Base-by-base conservation (phyloP, 768 basidiomycete genomes). In the Boletus fagicola region DNA sequence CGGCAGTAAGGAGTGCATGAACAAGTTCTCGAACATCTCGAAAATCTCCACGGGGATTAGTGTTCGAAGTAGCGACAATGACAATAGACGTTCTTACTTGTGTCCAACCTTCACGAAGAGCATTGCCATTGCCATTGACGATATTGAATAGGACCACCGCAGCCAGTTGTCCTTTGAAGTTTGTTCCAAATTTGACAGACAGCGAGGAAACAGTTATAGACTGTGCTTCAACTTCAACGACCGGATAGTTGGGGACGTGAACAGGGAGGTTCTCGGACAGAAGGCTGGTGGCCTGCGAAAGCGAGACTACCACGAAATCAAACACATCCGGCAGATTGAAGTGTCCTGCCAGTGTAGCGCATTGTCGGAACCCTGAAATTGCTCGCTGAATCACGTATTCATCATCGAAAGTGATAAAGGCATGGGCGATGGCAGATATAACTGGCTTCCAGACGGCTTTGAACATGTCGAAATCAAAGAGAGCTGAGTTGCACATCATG, bases 61-160 rank as follows among this genome's bases (percentile, higher is more conserved):
- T 40, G 22, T 33, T 57, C 46, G 13, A 40, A 49, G 28, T 22
- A 12, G 40, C 6, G 26, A 42, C 30, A 26, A 10, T 16, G 40
- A 28, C n/a, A 22, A 13, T 9, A 40, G 35, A 20, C 22, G 33
- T 49, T 59, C 77, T 62, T 60, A 92, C 91, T 78, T 92, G 90
- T 5, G 84, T 86, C 97, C 97, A 99, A 26, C 96, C 95, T 70
- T 95, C 93, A 31, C 95, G 83, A 50, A 99, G 82, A 11, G 93
- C 90, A 62, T 93, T 90, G 9, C 92, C 94, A 69, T 98, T 95
- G 12, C 94, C 91, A 65, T 98, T 98, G 16, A 97, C 92, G 49
- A 98, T 96, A 60, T 95, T 95, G 77, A 99, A 99, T 51, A 99
- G 74, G 10, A 98, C 93, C 26, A 99, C 96, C 15, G 96, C 94